Conservation (phyloP, 2,329 filamentous ascomycete genomes). For the Alternaria brassicae region DNA sequence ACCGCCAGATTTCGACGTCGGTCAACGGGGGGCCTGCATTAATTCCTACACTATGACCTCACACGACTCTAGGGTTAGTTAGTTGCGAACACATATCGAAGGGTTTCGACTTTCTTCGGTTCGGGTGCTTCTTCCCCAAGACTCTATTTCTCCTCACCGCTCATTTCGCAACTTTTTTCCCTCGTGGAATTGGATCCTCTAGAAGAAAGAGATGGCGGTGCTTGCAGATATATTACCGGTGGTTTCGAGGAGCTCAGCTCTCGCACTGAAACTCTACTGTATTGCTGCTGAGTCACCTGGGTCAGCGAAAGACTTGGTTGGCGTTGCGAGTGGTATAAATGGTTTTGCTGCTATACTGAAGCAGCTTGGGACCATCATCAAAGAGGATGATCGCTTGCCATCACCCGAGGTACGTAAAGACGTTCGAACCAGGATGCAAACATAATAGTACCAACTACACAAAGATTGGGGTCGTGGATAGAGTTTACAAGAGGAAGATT, state of each 20-base stretch:
- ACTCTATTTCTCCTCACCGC: constrained; percentile 17
- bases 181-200: neutral
- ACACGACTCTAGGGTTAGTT: constrained; percentile 21
- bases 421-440: neutral
- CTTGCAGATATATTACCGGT: constrained; percentile 46
- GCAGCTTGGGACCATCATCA: constrained; percentile 48
- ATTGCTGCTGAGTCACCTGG: constrained; percentile 33
- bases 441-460: neutral
- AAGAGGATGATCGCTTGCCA: constrained; percentile 48
- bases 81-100: constrained; percentile 25
- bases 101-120: constrained; percentile 22
- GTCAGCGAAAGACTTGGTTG: constrained; percentile 37
- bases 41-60: constrained; percentile 35
- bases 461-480: neutral
- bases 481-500: neutral
- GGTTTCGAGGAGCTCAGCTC: constrained; percentile 41
- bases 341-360: constrained; percentile 48
- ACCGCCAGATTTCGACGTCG: constrained; percentile 31
- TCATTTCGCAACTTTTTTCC: constrained; percentile 7
- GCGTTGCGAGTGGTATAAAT: constrained; percentile 45
- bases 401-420: constrained; percentile 42
- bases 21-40: constrained; percentile 36
- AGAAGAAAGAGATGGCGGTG: constrained; percentile 39
- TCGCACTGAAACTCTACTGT: constrained; percentile 46
- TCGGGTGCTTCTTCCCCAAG: constrained; percentile 7